Conservation (phyloP, 2,329 filamentous ascomycete species). For the Sphaerostilbella broomeana region DNA sequence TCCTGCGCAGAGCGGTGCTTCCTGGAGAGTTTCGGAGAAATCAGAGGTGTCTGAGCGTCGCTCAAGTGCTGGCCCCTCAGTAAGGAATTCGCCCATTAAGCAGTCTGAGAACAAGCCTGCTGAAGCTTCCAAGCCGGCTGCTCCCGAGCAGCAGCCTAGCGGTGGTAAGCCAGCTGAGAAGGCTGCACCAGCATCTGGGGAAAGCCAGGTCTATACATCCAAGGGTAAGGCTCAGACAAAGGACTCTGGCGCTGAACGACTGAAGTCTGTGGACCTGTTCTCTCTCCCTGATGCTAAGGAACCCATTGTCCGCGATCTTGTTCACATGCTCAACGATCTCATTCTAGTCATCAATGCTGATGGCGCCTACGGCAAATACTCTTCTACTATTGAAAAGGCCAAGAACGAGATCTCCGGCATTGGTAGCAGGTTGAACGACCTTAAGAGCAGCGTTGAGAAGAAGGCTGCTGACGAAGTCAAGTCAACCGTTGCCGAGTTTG, state of each 20-base stretch:
- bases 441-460: slow-evolving; percentile 64
- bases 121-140: slow-evolving; percentile 11
- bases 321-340: slow-evolving; percentile 92
- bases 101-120: slow-evolving; percentile 20
- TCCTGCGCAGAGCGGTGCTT: slow-evolving; percentile 76
- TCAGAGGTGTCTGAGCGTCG: slow-evolving; percentile 52
- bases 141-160: slow-evolving; percentile 11
- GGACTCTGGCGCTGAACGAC: slow-evolving; percentile 57
- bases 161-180: slow-evolving; percentile 22
- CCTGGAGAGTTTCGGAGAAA: slow-evolving; percentile 66
- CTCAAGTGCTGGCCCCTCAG: slow-evolving; percentile 45
- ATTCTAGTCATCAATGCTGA: slow-evolving; percentile 91
- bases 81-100: slow-evolving; percentile 21
- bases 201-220: slow-evolving; percentile 19
- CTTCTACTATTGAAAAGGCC: slow-evolving; percentile 71
- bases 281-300: slow-evolving; percentile 70
- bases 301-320: slow-evolving; percentile 83
- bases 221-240: slow-evolving; percentile 48
- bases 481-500: slow-evolving; percentile 69
- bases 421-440: slow-evolving; percentile 65
- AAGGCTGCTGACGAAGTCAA: slow-evolving; percentile 70
- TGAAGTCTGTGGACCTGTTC: slow-evolving; percentile 70
- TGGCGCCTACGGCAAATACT: slow-evolving; percentile 69
- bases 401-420: slow-evolving; percentile 77
- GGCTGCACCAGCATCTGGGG: slow-evolving; percentile 17